Evolutionary conservation across 192 early-diverging fungal genomes (phyloP).

Genomic region (Phycomyces nitens): DNA sequence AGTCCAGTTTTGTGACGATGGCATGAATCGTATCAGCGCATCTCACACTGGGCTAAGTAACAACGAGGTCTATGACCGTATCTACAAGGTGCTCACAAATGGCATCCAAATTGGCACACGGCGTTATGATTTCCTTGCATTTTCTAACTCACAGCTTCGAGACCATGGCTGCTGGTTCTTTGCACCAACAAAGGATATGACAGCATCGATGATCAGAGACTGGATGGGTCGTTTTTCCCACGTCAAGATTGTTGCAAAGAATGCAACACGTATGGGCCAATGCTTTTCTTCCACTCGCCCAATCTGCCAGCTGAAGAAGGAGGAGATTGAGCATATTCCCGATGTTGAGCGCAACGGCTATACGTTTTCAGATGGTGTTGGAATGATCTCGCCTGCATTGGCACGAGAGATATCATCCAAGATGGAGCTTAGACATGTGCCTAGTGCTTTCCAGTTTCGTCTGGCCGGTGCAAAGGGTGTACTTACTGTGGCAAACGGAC

Average conservation of each 20-base stretch:
- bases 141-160: conserved; percentile 59
- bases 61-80: conserved; percentile 46
- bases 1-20: conserved; percentile 69
- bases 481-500: conserved; percentile 33
- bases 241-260: conserved; percentile 63
- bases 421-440: conserved; percentile 36
- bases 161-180: conserved; percentile 75
- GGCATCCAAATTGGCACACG: conserved; percentile 56
- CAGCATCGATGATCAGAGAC: conserved; percentile 46
- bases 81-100: conserved; percentile 41
- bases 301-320: conserved; percentile 34
- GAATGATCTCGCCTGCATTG: conserved; percentile 52
- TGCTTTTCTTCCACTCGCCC: conserved; percentile 68
- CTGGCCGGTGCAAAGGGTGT: conserved; percentile 67
- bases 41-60: conserved; percentile 21
- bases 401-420: conserved; percentile 38
- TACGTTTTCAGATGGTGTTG: conserved; percentile 74
- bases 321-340: conserved; percentile 42
- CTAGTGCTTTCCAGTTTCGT: conserved; percentile 71
- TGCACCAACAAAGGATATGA: conserved; percentile 41
- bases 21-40: conserved; percentile 34
- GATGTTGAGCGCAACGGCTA: conserved; percentile 59
- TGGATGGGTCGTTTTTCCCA: conserved; percentile 73
- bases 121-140: conserved; percentile 60
- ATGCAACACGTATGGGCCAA: conserved; percentile 69